phyloP scores from a whole-genome alignment of 2,329 filamentous ascomycete genomes.

The Claviceps fusiformis region DNA sequence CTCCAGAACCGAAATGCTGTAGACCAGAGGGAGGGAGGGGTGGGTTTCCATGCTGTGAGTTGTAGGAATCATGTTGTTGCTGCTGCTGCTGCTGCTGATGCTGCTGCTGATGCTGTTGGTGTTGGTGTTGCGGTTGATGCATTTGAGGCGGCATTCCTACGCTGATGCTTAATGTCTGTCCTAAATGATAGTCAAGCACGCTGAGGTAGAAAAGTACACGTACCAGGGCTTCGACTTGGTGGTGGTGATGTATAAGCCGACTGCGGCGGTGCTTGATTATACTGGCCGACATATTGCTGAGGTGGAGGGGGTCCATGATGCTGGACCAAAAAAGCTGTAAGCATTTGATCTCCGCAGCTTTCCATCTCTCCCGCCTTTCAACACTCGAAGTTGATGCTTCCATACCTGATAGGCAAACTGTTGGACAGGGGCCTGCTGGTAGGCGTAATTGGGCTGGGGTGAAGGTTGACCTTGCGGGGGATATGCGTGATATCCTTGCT shows the following conservation, averaged over 20 bases:
- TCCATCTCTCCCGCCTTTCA: slow-evolving; percentile 12
- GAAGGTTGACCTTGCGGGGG: slow-evolving; percentile 32
- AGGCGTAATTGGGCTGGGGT: slow-evolving; percentile 34
- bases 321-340: slow-evolving; percentile 1
- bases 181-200: background rate
- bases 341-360: background rate
- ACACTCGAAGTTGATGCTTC: slow-evolving; percentile 12
- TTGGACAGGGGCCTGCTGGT: slow-evolving; percentile 26
- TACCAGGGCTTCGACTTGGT: slow-evolving; percentile 28
- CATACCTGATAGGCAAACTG: slow-evolving; percentile 27
- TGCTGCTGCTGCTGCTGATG: slow-evolving; percentile 2
- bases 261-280: slow-evolving; percentile 21
- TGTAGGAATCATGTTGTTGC: slow-evolving; percentile 7
- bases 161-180: background rate
- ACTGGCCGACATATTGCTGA: slow-evolving; percentile 19
- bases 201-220: background rate
- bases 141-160: slow-evolving; percentile 9
- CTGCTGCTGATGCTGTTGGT: background rate
- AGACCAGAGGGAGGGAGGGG: slow-evolving; percentile 52
- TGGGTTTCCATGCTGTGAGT: slow-evolving; percentile 25
- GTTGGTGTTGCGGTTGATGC: background rate
- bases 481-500: slow-evolving; percentile 22
- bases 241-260: slow-evolving; percentile 36
- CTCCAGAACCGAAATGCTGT: slow-evolving; percentile 67
- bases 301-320: slow-evolving; percentile 21